Percentiles rank a stretch among this genome's conserved stretches.
phyloP scores from a whole-genome alignment of 257 asterid genomes.

The Petunia axillaris region DNA sequence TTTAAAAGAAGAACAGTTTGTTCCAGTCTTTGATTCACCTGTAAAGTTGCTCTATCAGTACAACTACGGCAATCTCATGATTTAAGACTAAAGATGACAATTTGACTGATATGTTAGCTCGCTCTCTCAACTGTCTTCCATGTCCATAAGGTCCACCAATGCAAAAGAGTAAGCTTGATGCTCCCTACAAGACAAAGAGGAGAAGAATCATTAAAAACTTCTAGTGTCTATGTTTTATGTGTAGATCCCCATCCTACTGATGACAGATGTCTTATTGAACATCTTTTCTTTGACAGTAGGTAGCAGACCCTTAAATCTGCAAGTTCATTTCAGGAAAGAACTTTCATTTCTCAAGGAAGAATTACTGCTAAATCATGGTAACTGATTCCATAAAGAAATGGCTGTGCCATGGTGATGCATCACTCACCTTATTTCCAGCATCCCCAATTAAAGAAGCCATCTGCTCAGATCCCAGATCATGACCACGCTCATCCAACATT shows the following conservation, averaged over 20 bases:
- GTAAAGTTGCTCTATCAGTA: slow-evolving; percentile 81
- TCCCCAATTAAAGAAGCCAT: slow-evolving; percentile 80
- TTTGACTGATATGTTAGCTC: slow-evolving; percentile 67
- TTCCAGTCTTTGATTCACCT: slow-evolving; percentile 43
- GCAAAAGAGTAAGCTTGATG: slow-evolving; percentile 73
- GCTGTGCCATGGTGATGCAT: not conserved
- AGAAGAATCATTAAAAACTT: slow-evolving; percentile 20
- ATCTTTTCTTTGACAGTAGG: not conserved
- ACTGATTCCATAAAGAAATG: not conserved
- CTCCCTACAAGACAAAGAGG: slow-evolving; percentile 46
- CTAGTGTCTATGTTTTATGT: not conserved
- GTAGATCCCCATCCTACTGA: not conserved
- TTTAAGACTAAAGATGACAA: slow-evolving; percentile 79
- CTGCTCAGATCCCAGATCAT: slow-evolving; percentile 60
- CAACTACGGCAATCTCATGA: slow-evolving; percentile 85
- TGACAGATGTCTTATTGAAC: not conserved
- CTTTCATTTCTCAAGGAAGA: not conserved
- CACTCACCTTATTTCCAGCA: slow-evolving; percentile 64
- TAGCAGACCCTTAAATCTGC: not conserved
- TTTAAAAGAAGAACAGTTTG: not conserved
- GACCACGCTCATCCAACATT: slow-evolving; percentile 77
- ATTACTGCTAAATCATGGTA: not conserved
- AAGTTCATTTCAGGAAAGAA: not conserved
- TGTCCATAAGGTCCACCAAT: slow-evolving; percentile 94
- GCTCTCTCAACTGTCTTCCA: slow-evolving; percentile 62